Conservation (phyloP, 2,329 filamentous ascomycete species). For the Arachnomyces sp. region DNA sequence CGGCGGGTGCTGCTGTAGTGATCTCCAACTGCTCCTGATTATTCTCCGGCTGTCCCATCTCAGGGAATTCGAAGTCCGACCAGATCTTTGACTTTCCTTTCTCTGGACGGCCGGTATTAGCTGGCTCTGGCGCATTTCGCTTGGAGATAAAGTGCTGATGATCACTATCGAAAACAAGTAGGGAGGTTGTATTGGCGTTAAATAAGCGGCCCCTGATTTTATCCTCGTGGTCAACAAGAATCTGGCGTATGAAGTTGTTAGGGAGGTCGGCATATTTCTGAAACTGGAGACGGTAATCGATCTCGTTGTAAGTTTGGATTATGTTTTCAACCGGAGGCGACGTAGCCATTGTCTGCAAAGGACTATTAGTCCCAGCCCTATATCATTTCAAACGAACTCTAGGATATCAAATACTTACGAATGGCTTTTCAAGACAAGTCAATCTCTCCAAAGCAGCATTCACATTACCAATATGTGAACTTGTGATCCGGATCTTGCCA, state of each 20-base stretch:
- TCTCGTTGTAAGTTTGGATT: conserved; percentile 7
- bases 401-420: conserved; percentile 17
- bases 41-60: conserved; percentile 23
- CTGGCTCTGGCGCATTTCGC: conserved; percentile 10
- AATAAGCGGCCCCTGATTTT: conserved; percentile 3
- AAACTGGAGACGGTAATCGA: conserved; percentile 12
- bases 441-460: conserved; percentile 23
- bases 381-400: background rate
- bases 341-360: conserved; percentile 14
- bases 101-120: conserved; percentile 8
- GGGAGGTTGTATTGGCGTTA: too few species aligned
- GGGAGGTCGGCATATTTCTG: conserved; percentile 16
- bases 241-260: conserved; percentile 13
- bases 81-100: conserved; percentile 23
- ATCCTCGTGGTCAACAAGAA: conserved; percentile 20
- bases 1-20: conserved; percentile 1
- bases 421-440: conserved; percentile 18
- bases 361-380: conserved; percentile 2
- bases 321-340: conserved; percentile 16
- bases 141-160: conserved; percentile 4
- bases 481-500: conserved; percentile 19
- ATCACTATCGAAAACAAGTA: too few species aligned
- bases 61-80: conserved; percentile 23
- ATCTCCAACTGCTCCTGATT: conserved; percentile 13
- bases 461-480: conserved; percentile 16